Conservation (phyloP, 2,329 filamentous ascomycete species). For the Chrysosporium queenslandicum region DNA sequence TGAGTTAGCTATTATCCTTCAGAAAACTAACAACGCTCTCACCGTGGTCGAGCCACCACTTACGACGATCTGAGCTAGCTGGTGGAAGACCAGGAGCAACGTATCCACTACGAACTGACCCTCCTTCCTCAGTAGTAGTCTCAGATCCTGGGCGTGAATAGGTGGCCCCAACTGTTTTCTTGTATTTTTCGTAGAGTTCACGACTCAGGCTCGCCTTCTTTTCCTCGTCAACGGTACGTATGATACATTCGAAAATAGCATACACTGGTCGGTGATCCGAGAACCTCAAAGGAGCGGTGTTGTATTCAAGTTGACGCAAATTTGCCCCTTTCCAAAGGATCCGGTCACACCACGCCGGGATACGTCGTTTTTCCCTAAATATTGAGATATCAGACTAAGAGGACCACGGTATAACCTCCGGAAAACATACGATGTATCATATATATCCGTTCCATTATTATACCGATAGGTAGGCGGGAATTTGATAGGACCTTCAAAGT, state of each 20-base stretch:
- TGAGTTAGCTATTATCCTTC: slow-evolving; percentile 18
- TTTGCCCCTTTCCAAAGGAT: slow-evolving; percentile 78
- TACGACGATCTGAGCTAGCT: slow-evolving; percentile 51
- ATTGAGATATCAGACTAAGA: slow-evolving; percentile 29
- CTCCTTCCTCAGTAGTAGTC: slow-evolving; percentile 32
- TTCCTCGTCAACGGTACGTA: slow-evolving; percentile 68
- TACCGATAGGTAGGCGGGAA: slow-evolving; percentile 96
- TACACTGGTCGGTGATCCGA: slow-evolving; percentile 96
- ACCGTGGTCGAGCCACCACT: slow-evolving; percentile 58
- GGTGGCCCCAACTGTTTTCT: slow-evolving; percentile 50
- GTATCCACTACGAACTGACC: slow-evolving; percentile 73
- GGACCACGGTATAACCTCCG: too few relatives aligned
- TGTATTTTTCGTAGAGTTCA: slow-evolving; percentile 61
- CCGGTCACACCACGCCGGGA: slow-evolving; percentile 95
- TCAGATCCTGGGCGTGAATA: slow-evolving; percentile 17
- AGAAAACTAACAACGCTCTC: slow-evolving; percentile 21
- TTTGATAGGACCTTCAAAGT: slow-evolving; percentile 76
- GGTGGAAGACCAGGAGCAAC: slow-evolving; percentile 66
- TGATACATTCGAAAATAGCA: slow-evolving; percentile 72
- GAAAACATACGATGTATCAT: slow-evolving; percentile 69
- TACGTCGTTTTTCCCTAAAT: slow-evolving; percentile 72
- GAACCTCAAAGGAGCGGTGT: slow-evolving; percentile 70
- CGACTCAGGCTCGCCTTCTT: slow-evolving; percentile 62
- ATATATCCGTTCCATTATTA: slow-evolving; percentile 75
- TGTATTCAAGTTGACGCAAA: slow-evolving; percentile 72